Evolutionary conservation across 2,329 filamentous ascomycete genomes (phyloP), one percentile per base, ranked within the genome.

Genomic region (Cladosporium sp.): DNA sequence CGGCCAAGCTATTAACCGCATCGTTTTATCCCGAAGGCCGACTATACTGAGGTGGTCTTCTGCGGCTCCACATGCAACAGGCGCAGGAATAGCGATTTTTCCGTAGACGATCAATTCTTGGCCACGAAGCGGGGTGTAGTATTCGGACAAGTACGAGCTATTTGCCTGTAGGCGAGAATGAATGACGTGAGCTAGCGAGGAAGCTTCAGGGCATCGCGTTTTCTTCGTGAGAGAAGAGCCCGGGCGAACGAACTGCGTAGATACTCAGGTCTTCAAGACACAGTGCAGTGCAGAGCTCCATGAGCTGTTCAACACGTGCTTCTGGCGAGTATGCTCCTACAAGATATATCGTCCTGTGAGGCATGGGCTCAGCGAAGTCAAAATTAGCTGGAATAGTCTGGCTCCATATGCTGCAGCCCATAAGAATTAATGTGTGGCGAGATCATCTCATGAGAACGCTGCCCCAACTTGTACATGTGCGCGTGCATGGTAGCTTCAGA

Each of bases 61-160:
- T 47, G 12, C 52, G 52, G 52, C 52, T 55, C 52, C 52, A 55
- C 52, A 28, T 55, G 52, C 19, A 40, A 24, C 19, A 55, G 40
- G 40, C 32, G 52, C 52, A 55, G 40, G 52, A 55, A 42, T 28
- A 25, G 40, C 32, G 25, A 47, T 55, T 55, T 47, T 55, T 55
- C 52, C 52, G 52, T 47, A 45, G 52, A 32, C 40, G 52, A 55
- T 55, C 52, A 12, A 17, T 10, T 45, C 42, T 45, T 45, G 42
- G 42, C 42, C 24, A 25, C 17, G 22, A 25, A 45, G 42, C 42
- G 42, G 42, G 42, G 42, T 45, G 42, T 45, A 28, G 42, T 45
- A 28, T 45, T 45, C n/a, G 42, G 42, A 28, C 15, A 8, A 45
- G 7, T 45, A 45, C 42, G 42, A 45, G 42, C 42, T 45, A 32